These are phyloP conservation scores for Raddia guianensis DNA, from an alignment of 176 grass and related monocot species.

Conservation along the genomic window DNA sequence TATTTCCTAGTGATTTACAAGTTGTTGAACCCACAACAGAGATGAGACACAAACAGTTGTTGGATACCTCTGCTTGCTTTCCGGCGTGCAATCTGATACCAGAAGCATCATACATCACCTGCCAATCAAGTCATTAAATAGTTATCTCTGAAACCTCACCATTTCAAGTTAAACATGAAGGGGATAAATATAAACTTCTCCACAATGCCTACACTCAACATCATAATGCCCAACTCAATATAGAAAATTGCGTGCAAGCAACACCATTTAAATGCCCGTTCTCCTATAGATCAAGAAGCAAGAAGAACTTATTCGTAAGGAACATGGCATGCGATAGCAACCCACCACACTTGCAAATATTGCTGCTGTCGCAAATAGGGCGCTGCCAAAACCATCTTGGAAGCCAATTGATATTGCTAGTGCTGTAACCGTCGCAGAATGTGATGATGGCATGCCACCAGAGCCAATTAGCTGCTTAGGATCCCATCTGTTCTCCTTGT, in stretches of 20 bases:
- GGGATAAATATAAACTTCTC: not conserved
- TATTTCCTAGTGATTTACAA: not conserved
- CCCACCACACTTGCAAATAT: conserved; percentile 90
- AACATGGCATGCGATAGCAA: conserved; percentile 16
- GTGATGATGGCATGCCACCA: conserved; percentile 94
- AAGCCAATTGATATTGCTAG: conserved; percentile 77
- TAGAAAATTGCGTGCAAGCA: conserved; percentile 21
- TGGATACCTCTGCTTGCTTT: conserved; percentile 85
- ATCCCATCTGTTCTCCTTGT: conserved; percentile 94
- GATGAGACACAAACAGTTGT: not conserved
- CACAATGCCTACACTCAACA: conserved; percentile 33
- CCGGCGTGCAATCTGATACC: conserved; percentile 96
- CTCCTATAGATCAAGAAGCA: conserved; percentile 27
- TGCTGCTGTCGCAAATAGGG: conserved; percentile 69
- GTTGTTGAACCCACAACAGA: not conserved
- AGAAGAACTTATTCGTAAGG: conserved; percentile 7
- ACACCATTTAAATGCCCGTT: conserved; percentile 30
- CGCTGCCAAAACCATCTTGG: conserved; percentile 68
- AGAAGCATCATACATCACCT: conserved; percentile 99
- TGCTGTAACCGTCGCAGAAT: conserved; percentile 87
- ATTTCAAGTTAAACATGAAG: not conserved
- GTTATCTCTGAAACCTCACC: not conserved
- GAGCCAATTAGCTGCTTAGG: conserved; percentile 81
- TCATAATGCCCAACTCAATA: conserved; percentile 6
- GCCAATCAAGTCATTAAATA: conserved; percentile 34